Percentiles rank a stretch among this genome's conserved stretches.
Evolutionary conservation across 805 yeast genomes (phyloP).

Genomic region (Lipomyces lipofer): DNA sequence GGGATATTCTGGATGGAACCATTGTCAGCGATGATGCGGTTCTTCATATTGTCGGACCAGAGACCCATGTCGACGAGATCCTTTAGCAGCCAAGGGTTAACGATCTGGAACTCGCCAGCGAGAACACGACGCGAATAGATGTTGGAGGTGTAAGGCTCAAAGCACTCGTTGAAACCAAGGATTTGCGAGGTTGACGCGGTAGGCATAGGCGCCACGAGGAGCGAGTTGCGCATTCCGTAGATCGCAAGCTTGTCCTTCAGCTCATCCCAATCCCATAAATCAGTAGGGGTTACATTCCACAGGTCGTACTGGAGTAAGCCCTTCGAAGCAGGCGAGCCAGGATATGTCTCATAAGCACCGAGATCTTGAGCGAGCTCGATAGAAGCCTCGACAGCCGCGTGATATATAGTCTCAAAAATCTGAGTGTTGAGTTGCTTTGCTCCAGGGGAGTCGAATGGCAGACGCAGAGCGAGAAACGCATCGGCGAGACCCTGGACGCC

Average conservation of each 20-base stretch:
- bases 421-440: slow-evolving; percentile 77
- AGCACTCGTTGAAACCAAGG: slow-evolving; percentile 90
- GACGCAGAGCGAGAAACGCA: slow-evolving; percentile 70
- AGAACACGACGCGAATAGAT: slow-evolving; percentile 86
- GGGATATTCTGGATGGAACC: slow-evolving; percentile 84
- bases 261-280: slow-evolving; percentile 81
- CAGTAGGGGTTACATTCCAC: slow-evolving; percentile 80
- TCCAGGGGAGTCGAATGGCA: slow-evolving; percentile 82
- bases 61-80: slow-evolving; percentile 80
- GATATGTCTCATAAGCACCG: slow-evolving; percentile 72
- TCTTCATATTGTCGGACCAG: slow-evolving; percentile 81
- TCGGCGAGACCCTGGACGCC: slow-evolving; percentile 99
- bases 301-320: slow-evolving; percentile 84
- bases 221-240: slow-evolving; percentile 81
- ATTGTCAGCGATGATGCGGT: slow-evolving; percentile 67
- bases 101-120: slow-evolving; percentile 92
- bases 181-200: slow-evolving; percentile 98
- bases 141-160: slow-evolving; percentile 94
- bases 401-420: slow-evolving; percentile 94
- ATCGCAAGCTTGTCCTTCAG: slow-evolving; percentile 59
- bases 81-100: slow-evolving; percentile 78
- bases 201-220: slow-evolving; percentile 94
- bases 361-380: slow-evolving; percentile 68
- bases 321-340: slow-evolving; percentile 87
- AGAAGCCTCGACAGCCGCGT: slow-evolving; percentile 87